Evolutionary conservation across 108 stramenopile genomes (phyloP).

Genomic region (Skeletonema tropicum): DNA sequence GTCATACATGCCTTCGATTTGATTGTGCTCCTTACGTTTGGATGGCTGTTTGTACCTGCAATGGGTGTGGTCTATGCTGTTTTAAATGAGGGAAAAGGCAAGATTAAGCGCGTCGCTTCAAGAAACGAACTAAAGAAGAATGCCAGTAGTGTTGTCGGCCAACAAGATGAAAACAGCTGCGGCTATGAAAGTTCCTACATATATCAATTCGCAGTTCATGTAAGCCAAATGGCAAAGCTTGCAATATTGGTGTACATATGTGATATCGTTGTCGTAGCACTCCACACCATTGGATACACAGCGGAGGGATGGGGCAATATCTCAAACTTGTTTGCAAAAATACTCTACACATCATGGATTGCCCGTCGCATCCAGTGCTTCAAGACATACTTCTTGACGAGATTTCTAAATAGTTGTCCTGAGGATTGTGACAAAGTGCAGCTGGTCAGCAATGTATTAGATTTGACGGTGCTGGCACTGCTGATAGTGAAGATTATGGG

Average conservation of each 20-base stretch:
- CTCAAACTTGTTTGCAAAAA: constrained; percentile 27
- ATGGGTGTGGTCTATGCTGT: constrained; percentile 16
- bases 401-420: neutral
- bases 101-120: neutral
- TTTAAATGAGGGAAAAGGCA: neutral
- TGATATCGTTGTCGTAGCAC: constrained; percentile 21
- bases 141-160: neutral
- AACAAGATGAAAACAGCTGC: neutral
- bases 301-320: neutral
- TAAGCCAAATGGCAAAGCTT: constrained; percentile 14
- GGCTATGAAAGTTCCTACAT: constrained; percentile 14
- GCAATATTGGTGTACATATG: constrained; percentile 22
- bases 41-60: constrained; percentile 23
- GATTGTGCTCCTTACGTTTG: neutral
- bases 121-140: neutral
- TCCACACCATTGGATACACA: constrained; percentile 11
- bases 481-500: constrained; percentile 23
- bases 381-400: constrained; percentile 13
- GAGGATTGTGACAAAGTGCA: constrained; percentile 54
- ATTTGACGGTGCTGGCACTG: constrained; percentile 10
- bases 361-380: constrained; percentile 11
- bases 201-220: constrained; percentile 6
- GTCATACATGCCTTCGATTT: constrained; percentile 11
- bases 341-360: constrained; percentile 26
- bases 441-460: constrained; percentile 30